These are phyloP conservation scores for Pythium utonaiense DNA, from an alignment of 352 stramenopile genomes.

Conservation along the genomic window DNA sequence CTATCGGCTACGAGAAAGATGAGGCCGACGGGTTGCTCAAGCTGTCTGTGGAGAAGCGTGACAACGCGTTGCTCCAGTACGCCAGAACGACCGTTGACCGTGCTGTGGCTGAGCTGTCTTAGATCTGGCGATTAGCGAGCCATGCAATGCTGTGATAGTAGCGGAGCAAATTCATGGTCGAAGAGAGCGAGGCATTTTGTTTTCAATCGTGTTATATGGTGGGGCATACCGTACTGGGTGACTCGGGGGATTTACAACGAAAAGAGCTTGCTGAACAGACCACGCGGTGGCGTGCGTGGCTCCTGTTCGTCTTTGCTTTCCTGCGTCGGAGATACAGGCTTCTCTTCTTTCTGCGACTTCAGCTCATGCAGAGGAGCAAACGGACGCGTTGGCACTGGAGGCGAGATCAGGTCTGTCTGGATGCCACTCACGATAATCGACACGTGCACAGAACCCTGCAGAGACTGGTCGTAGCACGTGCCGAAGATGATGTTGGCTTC, in stretches of 20 bases:
- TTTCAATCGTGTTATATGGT: background rate
- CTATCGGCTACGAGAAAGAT: constrained; percentile 88
- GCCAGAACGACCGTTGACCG: constrained; percentile 51
- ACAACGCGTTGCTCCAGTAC: constrained; percentile 63
- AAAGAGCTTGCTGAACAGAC: constrained; percentile 73
- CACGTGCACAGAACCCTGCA: constrained; percentile 78
- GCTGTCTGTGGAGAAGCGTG: constrained; percentile 52
- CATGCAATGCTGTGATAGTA: background rate
- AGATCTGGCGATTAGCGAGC: background rate
- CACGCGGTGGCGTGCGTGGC: constrained; percentile 29
- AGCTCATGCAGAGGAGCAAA: constrained; percentile 43
- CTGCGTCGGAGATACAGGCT: constrained; percentile 6
- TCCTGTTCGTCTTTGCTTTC: constrained; percentile 23
- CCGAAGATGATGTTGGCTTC: constrained; percentile 90
- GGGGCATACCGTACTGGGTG: background rate
- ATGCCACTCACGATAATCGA: constrained; percentile 89
- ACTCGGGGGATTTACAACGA: constrained; percentile 37
- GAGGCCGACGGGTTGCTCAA: constrained; percentile 61
- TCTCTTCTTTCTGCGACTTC: constrained; percentile 29
- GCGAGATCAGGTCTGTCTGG: constrained; percentile 80
- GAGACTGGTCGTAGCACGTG: constrained; percentile 82
- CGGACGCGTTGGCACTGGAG: constrained; percentile 48
- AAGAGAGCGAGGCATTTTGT: background rate
- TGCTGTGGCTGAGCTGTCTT: constrained; percentile 64
- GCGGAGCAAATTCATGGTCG: background rate